A percentile compares a stretch with the other conserved stretches of the same genome.
phyloP scores from a whole-genome alignment of 345 rosid genomes.

The Orychophragmus violaceus region DNA sequence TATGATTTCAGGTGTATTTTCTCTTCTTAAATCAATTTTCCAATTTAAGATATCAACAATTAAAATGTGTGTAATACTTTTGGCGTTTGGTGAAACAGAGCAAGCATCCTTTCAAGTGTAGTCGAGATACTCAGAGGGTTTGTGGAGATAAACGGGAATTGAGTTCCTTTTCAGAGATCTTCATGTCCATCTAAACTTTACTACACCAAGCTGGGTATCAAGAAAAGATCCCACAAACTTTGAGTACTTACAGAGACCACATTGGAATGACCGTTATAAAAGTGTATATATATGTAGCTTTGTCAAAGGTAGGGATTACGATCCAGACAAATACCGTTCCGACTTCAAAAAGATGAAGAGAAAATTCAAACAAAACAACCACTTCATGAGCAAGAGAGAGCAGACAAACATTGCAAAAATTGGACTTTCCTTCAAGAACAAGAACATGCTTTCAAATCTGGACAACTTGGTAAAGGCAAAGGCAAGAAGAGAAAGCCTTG shows the following conservation, averaged over 20 bases:
- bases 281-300: conserved; percentile 42
- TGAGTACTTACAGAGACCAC: conserved; percentile 44
- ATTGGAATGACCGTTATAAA: not conserved
- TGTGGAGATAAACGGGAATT: conserved; percentile 46
- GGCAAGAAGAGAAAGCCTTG: conserved; percentile 31
- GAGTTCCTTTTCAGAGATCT: conserved; percentile 73
- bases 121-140: conserved; percentile 66
- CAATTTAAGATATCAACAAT: not conserved
- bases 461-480: conserved; percentile 75
- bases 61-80: conserved; percentile 1
- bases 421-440: conserved; percentile 89
- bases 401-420: conserved; percentile 58
- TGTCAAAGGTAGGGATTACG: conserved; percentile 82
- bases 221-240: conserved; percentile 45
- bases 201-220: conserved; percentile 48
- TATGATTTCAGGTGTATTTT: conserved; percentile 65
- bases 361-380: conserved; percentile 48
- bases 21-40: not conserved
- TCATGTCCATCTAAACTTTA: conserved; percentile 51
- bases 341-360: conserved; percentile 65
- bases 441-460: conserved; percentile 79
- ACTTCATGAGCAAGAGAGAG: conserved; percentile 49
- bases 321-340: conserved; percentile 73
- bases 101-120: conserved; percentile 49
- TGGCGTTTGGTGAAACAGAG: conserved; percentile 42